Base-by-base conservation (phyloP, 2,329 filamentous ascomycete species). In the Talaromyces pinophilus region DNA sequence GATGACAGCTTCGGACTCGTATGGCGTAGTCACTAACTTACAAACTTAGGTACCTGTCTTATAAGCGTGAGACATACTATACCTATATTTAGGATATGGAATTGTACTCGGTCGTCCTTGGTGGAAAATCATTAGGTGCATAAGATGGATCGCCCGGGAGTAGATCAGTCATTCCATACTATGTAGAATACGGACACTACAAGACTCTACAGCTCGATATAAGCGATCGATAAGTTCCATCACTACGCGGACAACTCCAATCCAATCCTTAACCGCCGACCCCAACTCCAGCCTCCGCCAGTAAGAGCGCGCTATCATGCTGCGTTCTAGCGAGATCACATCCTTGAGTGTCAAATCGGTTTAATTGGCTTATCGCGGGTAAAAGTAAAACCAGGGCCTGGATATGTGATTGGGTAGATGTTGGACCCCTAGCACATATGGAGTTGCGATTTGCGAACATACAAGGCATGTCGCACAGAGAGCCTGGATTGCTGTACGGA, bases 221-320 rank as follows among this genome's bases (percentile, higher is more conserved):
- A 25, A 42, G 57, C 57, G 38, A 46, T 60, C 22, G 38, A 13
- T 46, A 19, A 33, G 40, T 25, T 30, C 40, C 44, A 35, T 62
- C 59, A 62, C 61, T n/a, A 52, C 19, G 30, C 61, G 19, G 19
- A 54, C 25, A 35, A 54, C 35, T 63, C 35, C 62, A 57, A 38
- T 22, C 62, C 62, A 63, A 46, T 63, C 62, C 62, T 57, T 63
- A 38, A 46, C 62, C 62, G 62, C 62, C 62, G 62, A 48, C 33
- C 60, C 42, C 60, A n/a, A 46, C n/a, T 46, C 38, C 50, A 28
- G 30, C 28, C 59, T 62, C 22, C 11, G 19, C 61, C 61, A 55
- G 35, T 63, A 15, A 46, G 22, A 46, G 62, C 48, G 57, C 40
- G 57, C 57, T 44, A 28, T 59, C 35, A 30, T 30, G 25, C 48